phyloP scores from a whole-genome alignment of 768 basidiomycete genomes.

The Podaxis rugospora region DNA sequence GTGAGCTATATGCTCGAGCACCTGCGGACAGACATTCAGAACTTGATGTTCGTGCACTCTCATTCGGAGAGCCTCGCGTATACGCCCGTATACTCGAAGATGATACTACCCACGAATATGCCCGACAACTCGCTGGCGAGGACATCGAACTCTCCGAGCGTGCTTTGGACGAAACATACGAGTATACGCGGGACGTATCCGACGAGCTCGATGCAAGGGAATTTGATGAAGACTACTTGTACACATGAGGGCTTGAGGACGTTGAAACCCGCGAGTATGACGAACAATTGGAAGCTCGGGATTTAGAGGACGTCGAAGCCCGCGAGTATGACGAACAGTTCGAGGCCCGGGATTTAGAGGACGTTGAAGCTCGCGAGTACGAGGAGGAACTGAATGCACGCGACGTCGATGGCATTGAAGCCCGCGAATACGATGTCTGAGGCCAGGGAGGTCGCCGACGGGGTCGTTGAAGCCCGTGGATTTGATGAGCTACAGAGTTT shows the following conservation, averaged over 20 bases:
- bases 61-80: neutral
- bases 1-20: neutral
- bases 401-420: neutral
- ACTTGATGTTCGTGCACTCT: neutral
- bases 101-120: neutral
- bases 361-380: neutral
- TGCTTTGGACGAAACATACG: neutral
- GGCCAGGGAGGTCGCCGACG: neutral
- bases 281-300: too few relatives aligned
- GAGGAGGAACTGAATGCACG: neutral
- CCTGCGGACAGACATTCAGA: neutral
- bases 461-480: neutral
- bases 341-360: neutral
- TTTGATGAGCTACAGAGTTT: neutral
- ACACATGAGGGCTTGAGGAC: neutral
- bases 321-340: neutral
- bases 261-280: neutral
- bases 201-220: neutral
- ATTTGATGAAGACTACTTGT: neutral
- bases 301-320: too few relatives aligned
- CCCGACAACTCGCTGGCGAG: neutral
- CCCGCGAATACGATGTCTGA: neutral
- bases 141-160: neutral
- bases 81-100: neutral
- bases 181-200: neutral